Conservation (phyloP, 441 rosid species). For the Cnidoscolus chayamansa region DNA sequence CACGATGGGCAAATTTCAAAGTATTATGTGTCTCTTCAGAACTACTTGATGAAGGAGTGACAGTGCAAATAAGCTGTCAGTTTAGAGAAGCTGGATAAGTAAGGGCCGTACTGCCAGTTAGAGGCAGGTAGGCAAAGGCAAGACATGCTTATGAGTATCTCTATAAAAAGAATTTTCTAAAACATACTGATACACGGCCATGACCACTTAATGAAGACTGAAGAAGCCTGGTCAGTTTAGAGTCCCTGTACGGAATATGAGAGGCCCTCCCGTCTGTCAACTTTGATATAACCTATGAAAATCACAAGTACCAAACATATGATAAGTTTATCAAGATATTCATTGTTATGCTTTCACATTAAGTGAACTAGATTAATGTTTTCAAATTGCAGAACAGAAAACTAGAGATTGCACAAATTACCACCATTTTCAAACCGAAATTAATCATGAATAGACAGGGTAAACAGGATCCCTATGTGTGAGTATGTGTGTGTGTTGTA, state of each 20-base stretch:
- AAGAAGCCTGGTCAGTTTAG: slow-evolving; percentile 97
- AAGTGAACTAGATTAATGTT: too few species aligned
- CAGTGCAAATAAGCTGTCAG: slow-evolving; percentile 91
- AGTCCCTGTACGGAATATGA: slow-evolving; percentile 97
- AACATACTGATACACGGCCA: slow-evolving; percentile 97
- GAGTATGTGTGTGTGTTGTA: too few species aligned
- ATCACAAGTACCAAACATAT: slow-evolving; percentile 19
- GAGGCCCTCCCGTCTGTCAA: slow-evolving; percentile 91
- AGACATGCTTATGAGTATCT: not conserved
- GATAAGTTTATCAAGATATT: slow-evolving; percentile 4
- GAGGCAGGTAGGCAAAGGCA: not conserved
- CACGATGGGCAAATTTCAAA: slow-evolving; percentile 94
- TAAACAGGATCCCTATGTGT: not conserved
- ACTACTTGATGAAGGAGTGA: slow-evolving; percentile 97
- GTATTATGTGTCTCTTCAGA: slow-evolving; percentile 98
- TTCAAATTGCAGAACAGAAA: slow-evolving; percentile 8
- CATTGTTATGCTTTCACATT: too few species aligned
- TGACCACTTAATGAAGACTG: slow-evolving; percentile 97
- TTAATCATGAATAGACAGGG: not conserved
- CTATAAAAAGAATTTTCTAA: slow-evolving; percentile 8
- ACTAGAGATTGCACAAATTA: not conserved
- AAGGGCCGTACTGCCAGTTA: not conserved
- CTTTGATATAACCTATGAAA: slow-evolving; percentile 86
- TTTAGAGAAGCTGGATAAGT: slow-evolving; percentile 15
- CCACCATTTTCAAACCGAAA: not conserved